phyloP scores from a whole-genome alignment of 495 filamentous ascomycete species.

The Clavariopsis aquatica region DNA sequence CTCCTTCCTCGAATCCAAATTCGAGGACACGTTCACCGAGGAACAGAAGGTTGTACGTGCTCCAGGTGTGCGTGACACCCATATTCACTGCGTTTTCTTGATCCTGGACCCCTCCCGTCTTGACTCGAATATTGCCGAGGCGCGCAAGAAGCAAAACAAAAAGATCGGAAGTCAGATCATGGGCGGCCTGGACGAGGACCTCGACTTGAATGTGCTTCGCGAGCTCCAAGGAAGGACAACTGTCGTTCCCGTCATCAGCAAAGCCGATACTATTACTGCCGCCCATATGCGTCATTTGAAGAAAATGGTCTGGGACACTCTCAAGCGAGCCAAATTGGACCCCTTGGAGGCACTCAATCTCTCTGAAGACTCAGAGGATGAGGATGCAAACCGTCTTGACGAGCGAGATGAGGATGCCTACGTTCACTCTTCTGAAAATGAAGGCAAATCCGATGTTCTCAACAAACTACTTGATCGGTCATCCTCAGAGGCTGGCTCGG shows the following conservation, averaged over 20 bases:
- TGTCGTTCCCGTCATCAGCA: slow-evolving; percentile 92
- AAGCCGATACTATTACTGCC: slow-evolving; percentile 92
- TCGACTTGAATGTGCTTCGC: slow-evolving; percentile 87
- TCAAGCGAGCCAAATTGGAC: slow-evolving; percentile 84
- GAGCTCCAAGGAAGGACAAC: slow-evolving; percentile 92
- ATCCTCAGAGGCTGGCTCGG: slow-evolving; percentile 35
- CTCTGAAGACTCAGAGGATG: slow-evolving; percentile 70
- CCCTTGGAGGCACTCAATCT: slow-evolving; percentile 83
- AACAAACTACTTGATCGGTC: slow-evolving; percentile 39
- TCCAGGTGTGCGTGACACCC: slow-evolving; percentile 90
- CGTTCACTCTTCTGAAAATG: slow-evolving; percentile 33
- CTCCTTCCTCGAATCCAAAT: slow-evolving; percentile 93
- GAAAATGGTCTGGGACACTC: slow-evolving; percentile 82
- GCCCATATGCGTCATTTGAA: slow-evolving; percentile 93
- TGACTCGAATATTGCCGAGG: slow-evolving; percentile 75
- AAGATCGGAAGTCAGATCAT: slow-evolving; percentile 55
- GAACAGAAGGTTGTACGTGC: slow-evolving; percentile 96
- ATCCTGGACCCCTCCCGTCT: slow-evolving; percentile 87
- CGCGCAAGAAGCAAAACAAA: slow-evolving; percentile 52
- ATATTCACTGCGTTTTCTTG: slow-evolving; percentile 94
- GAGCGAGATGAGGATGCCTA: slow-evolving; percentile 48
- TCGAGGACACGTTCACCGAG: slow-evolving; percentile 95
- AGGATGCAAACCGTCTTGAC: slow-evolving; percentile 53
- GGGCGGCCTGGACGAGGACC: slow-evolving; percentile 81
- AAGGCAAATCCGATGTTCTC: slow-evolving; percentile 32